Evolutionary conservation across 805 yeast genomes (phyloP), one percentile per base, ranked within the genome.

Genomic region (Saturnispora serradocipensis): DNA sequence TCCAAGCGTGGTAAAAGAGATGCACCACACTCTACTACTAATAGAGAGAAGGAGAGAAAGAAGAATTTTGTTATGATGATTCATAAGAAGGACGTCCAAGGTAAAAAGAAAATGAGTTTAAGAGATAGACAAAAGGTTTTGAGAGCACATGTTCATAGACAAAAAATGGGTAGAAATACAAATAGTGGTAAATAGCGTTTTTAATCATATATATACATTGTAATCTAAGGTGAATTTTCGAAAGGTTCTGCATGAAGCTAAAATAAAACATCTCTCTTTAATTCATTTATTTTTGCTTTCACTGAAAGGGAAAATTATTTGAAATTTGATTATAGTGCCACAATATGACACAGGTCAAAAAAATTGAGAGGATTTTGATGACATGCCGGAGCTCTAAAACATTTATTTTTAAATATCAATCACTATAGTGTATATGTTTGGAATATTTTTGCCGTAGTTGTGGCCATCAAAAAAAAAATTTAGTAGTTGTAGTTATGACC

Each of bases 41-140:
- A 93, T 68, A 82, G 81, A 70, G 97, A 95, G 71, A 93, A 93
- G 80, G 95, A 89, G 24, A 80, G 98, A 69, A 88, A 88, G 88
- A 93, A 93, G 96, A 93, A 93, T 71, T 93, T 89, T 65, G 91
- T 93, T 66, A 93, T 93, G 99, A 87, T 87, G 91, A 87, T 93
- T 60, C 99, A 93, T 70, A 93, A 91, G 73, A 81, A 81, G 62
- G 82, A 87, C 48, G 98, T 93, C 39, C 95, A 87, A 69, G 98
- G 98, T 56, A 93, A 93, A 69, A 90, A 85, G 57, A 86, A 84
- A 71, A 75, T 85, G 77, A 87, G 97, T 52, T 74, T 93, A 61
- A 77, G 96, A 61, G 98, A 93, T 67, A 83, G 88, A 68, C 97
- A 90, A 68, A 86, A 82, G 67, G 81, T 86, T 18, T 71, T 93